Percentiles rank a stretch among this genome's conserved stretches.
Evolutionary conservation across 345 rosid genomes (phyloP).

Genomic region (Sonneratia caseolaris): DNA sequence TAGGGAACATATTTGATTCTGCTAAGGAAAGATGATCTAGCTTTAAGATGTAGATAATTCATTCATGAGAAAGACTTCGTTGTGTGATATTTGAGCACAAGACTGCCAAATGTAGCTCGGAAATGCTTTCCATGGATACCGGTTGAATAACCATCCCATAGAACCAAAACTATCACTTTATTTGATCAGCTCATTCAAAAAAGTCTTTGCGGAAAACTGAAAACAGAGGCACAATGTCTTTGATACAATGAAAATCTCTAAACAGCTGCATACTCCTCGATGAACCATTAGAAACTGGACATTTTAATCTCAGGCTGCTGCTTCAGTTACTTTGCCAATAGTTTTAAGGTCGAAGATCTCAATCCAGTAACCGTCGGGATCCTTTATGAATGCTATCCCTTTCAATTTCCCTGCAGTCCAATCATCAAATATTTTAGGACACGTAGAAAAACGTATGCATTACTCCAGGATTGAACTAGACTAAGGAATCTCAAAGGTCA

Average conservation of each 20-base stretch:
- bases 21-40: not conserved
- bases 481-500: not conserved
- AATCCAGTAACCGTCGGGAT: conserved; percentile 96
- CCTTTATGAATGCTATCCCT: conserved; percentile 86
- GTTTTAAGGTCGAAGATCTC: conserved; percentile 79
- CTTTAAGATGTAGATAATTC: too few relatives aligned
- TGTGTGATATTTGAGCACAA: not conserved
- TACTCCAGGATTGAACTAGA: not conserved
- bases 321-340: conserved; percentile 25
- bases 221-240: not conserved
- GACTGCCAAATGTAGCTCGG: not conserved
- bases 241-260: not conserved
- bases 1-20: not conserved
- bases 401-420: conserved; percentile 73
- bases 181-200: not conserved
- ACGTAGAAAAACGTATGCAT: not conserved
- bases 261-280: not conserved
- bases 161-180: not conserved
- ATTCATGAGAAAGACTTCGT: not conserved
- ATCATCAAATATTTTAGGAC: conserved; percentile 2
- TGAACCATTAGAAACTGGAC: not conserved
- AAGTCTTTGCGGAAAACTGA: not conserved
- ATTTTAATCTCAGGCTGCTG: conserved; percentile 29
- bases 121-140: not conserved
- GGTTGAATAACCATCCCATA: not conserved